phyloP scores from a whole-genome alignment of 148 eudicot genomes.

The Mesembryanthemum crystallinum region DNA sequence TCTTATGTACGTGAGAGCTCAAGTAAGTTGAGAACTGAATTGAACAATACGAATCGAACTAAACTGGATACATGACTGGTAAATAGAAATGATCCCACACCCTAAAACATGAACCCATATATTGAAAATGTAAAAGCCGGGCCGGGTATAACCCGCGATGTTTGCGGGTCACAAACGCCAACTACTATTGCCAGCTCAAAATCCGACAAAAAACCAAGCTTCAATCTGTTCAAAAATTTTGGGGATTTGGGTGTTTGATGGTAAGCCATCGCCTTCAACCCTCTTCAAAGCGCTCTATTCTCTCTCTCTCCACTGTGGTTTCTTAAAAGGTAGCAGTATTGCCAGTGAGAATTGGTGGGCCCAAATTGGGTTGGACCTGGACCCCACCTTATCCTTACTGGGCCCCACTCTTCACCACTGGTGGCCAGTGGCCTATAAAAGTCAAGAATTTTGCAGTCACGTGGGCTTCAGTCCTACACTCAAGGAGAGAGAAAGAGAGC shows the following conservation, averaged over 20 bases:
- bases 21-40: no score
- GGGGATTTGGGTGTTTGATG: constrained; percentile 14
- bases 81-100: no score
- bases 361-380: background rate
- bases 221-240: background rate
- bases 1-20: no score
- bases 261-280: constrained; percentile 24
- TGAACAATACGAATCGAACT: no score
- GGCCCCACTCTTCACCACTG: background rate
- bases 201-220: constrained; percentile 25
- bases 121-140: no score
- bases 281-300: background rate
- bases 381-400: constrained; percentile 1
- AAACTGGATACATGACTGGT: no score
- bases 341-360: constrained; percentile 12
- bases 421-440: constrained; percentile 2
- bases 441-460: constrained; percentile 25
- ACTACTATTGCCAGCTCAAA: constrained; percentile 5
- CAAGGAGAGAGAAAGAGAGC: constrained; percentile 1
- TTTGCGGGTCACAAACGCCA: background rate
- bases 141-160: constrained; percentile 1
- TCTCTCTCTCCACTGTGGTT: constrained; percentile 22
- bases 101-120: no score
- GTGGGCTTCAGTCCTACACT: constrained; percentile 26
- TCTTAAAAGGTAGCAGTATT: constrained; percentile 32